Conservation (phyloP, 2,329 filamentous ascomycete genomes). For the Aspergillus pseudonomiae region DNA sequence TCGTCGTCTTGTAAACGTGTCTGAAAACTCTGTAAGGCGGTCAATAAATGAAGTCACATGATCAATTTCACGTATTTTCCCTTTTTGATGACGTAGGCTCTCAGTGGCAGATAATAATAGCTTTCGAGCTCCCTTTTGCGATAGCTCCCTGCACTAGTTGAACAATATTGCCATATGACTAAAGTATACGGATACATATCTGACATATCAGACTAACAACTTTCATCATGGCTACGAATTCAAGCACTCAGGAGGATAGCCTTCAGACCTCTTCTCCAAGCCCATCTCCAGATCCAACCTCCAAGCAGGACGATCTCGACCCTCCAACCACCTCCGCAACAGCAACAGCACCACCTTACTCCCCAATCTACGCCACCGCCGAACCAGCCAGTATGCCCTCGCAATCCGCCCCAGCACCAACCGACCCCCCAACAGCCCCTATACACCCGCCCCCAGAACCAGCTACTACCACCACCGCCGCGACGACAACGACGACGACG, state of each 20-base stretch:
- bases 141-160: background rate
- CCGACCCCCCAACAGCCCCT: slow-evolving; percentile 19
- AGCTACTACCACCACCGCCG: slow-evolving; percentile 32
- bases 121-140: background rate
- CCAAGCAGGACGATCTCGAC: background rate
- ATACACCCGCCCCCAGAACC: slow-evolving; percentile 6
- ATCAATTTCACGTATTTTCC: background rate
- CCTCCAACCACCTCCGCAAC: slow-evolving; percentile 19
- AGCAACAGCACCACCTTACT: slow-evolving; percentile 35
- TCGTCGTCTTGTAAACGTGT: background rate
- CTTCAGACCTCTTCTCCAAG: background rate
- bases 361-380: slow-evolving; percentile 30
- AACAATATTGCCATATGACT: background rate
- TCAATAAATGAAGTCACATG: background rate
- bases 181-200: background rate
- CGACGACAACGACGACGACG: too few species aligned
- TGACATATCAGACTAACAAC: background rate
- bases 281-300: slow-evolving; percentile 1
- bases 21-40: slow-evolving; percentile 1
- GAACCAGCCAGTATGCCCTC: slow-evolving; percentile 15
- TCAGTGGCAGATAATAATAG: background rate
- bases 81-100: background rate
- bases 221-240: slow-evolving; percentile 9
- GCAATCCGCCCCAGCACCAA: slow-evolving; percentile 21
- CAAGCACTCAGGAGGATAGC: slow-evolving; percentile 3